These are phyloP conservation scores for Leccinellum rugosiceps DNA, from an alignment of 768 basidiomycete genomes.

Conservation along the genomic window DNA sequence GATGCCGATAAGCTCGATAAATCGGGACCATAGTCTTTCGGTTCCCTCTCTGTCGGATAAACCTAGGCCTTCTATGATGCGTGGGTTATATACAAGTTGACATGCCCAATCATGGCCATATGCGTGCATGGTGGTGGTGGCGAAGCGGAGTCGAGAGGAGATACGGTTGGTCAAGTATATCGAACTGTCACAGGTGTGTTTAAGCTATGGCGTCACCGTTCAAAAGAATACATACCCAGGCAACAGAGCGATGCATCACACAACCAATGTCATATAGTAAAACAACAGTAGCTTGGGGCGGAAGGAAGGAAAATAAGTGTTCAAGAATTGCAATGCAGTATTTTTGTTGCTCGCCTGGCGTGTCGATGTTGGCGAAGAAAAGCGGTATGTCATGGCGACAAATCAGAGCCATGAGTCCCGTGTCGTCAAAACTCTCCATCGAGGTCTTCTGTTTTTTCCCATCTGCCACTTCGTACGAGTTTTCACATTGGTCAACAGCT, in stretches of 20 bases:
- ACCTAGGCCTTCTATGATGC: conserved; percentile 11
- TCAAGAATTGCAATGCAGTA: conserved; percentile 23
- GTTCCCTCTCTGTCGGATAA: conserved; percentile 16
- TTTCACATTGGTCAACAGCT: not conserved
- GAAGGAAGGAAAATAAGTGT: conserved; percentile 30
- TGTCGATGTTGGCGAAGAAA: not conserved
- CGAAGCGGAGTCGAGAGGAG: not conserved
- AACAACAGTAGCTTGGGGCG: conserved; percentile 29
- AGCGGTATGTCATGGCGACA: not conserved
- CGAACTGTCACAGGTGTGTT: not conserved
- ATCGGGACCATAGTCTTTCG: conserved; percentile 14
- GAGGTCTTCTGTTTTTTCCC: not conserved
- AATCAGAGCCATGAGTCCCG: not conserved
- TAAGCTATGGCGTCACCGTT: not conserved
- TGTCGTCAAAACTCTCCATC: too few relatives aligned
- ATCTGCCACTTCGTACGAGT: not conserved
- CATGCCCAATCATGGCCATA: too few relatives aligned
- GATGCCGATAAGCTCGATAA: not conserved
- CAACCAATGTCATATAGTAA: conserved; percentile 34
- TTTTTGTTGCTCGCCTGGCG: conserved; percentile 7
- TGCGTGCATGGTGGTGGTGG: too few relatives aligned
- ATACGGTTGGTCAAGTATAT: not conserved
- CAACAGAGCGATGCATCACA: not conserved
- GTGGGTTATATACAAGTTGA: not conserved
- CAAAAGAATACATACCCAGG: not conserved